Percentiles rank a stretch among this genome's conserved stretches.
Evolutionary conservation across 2,329 filamentous ascomycete species (phyloP).

Genomic region (Dryadomyces quercus-mongolicae): DNA sequence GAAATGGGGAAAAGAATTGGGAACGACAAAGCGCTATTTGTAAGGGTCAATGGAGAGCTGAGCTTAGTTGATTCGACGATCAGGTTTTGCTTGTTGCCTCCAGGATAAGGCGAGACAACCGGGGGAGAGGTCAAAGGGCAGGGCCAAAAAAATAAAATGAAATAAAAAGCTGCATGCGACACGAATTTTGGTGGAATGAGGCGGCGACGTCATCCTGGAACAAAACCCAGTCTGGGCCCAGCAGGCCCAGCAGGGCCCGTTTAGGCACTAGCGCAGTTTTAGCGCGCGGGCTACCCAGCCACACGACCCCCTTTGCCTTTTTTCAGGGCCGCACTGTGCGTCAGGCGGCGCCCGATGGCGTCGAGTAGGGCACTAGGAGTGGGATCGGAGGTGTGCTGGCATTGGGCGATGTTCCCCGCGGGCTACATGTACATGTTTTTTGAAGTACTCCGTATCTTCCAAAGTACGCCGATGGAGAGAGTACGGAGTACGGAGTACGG

Average conservation of each 20-base stretch:
- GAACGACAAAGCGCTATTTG: background rate
- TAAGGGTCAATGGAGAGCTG: background rate
- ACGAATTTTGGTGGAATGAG: background rate
- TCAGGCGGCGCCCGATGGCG: background rate
- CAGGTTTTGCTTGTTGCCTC: no score
- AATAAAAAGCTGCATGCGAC: background rate
- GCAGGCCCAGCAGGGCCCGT: background rate
- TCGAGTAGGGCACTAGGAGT: no score
- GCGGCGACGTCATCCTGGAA: conserved; percentile 5
- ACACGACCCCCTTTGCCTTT: background rate
- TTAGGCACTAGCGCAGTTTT: conserved; percentile 3
- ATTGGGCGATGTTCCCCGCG: no score
- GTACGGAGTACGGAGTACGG: no score
- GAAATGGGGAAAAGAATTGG: no score
- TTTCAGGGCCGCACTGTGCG: background rate
- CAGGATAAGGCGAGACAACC: no score
- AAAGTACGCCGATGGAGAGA: no score
- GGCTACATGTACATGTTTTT: no score
- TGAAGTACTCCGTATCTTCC: no score
- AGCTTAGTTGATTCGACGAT: no score
- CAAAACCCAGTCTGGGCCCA: background rate
- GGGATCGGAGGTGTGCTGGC: background rate
- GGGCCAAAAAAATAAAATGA: background rate
- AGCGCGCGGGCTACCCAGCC: background rate
- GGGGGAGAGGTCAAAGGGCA: no score